Conservation (phyloP, 1,284 basidiomycete species). For the Irpex sp. region DNA sequence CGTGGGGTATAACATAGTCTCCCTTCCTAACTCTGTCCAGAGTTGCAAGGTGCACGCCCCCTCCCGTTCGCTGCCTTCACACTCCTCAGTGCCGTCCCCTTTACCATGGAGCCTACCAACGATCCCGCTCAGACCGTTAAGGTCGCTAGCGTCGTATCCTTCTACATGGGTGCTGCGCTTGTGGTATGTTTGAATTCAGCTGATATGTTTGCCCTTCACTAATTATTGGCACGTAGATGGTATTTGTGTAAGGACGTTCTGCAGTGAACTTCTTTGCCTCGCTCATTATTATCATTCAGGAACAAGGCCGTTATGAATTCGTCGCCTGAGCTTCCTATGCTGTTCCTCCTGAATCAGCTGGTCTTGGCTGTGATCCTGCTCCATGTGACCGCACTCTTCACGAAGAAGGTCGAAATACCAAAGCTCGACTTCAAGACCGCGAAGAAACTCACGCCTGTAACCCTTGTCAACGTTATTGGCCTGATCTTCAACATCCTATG, state of each 20-base stretch:
- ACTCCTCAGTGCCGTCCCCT: not conserved
- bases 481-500: constrained; percentile 78
- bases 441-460: constrained; percentile 59
- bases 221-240: constrained; percentile 43
- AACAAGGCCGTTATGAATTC: constrained; percentile 74
- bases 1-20: not conserved
- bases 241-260: constrained; percentile 50
- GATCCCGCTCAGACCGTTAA: constrained; percentile 35
- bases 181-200: constrained; percentile 43
- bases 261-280: not conserved
- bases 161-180: constrained; percentile 75
- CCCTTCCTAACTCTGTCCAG: not conserved
- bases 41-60: not conserved
- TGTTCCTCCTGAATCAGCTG: constrained; percentile 69
- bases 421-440: constrained; percentile 45
- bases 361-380: constrained; percentile 64
- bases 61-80: not conserved
- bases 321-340: constrained; percentile 62
- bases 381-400: constrained; percentile 45
- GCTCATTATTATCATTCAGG: constrained; percentile 26
- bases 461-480: constrained; percentile 65
- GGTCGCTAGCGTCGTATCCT: constrained; percentile 68
- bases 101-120: constrained; percentile 22
- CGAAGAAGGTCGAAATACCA: constrained; percentile 53
- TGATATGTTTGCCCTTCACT: not conserved